phyloP scores from a whole-genome alignment of 176 grass and related monocot species.

The Phoenix roebelenii region DNA sequence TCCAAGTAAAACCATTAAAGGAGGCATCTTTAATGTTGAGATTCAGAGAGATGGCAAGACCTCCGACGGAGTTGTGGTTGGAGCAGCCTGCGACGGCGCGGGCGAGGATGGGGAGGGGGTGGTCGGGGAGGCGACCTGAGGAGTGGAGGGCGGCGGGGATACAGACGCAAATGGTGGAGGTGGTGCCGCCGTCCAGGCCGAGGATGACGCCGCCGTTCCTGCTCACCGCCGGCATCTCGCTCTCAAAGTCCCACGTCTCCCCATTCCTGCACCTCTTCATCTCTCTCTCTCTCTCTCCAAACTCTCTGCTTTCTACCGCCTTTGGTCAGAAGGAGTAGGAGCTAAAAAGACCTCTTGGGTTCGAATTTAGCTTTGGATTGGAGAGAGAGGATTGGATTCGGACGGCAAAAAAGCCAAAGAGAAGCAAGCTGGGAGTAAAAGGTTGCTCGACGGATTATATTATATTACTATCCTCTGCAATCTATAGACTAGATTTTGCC shows the following conservation, averaged over 20 bases:
- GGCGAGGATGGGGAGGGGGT: constrained; percentile 49
- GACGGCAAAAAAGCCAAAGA: too few relatives aligned
- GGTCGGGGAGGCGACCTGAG: constrained; percentile 20
- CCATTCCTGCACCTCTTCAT: constrained; percentile 69
- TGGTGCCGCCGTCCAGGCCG: constrained; percentile 91
- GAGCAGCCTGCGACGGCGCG: constrained; percentile 80
- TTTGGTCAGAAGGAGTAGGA: too few relatives aligned
- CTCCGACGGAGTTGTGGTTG: constrained; percentile 96
- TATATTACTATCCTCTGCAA: too few relatives aligned
- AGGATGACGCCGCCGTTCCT: constrained; percentile 53
- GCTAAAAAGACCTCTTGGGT: too few relatives aligned
- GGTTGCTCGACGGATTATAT: too few relatives aligned
- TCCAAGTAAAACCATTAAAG: neutral
- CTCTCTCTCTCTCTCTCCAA: neutral
- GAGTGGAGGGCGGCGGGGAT: constrained; percentile 48
- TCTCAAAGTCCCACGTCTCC: constrained; percentile 38
- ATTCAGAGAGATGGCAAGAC: constrained; percentile 16
- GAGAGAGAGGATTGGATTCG: too few relatives aligned
- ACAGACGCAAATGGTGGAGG: constrained; percentile 94
- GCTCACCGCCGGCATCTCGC: constrained; percentile 11
- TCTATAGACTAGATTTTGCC: too few relatives aligned
- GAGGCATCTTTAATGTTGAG: neutral
- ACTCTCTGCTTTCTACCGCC: too few relatives aligned
- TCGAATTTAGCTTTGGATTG: too few relatives aligned
- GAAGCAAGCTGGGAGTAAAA: too few relatives aligned